Evolutionary conservation across 2,329 filamentous ascomycete genomes (phyloP).

Genomic region (Botrytis aclada): DNA sequence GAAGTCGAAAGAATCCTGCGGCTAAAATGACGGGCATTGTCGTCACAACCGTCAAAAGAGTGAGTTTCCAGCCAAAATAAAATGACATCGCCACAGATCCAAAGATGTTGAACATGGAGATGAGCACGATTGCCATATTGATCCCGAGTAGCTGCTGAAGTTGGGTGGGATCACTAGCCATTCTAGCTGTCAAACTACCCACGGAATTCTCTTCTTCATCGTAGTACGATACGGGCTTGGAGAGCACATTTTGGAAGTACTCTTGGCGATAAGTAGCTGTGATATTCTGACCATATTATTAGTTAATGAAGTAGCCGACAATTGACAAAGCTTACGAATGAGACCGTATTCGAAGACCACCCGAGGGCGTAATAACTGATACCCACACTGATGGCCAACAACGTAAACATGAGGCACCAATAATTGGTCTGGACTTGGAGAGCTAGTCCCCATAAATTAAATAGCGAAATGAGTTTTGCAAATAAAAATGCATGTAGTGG

Average conservation of each 20-base stretch:
- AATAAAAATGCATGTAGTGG: slow-evolving; percentile 40
- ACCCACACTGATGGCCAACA: slow-evolving; percentile 43
- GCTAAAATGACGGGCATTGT: slow-evolving; percentile 49
- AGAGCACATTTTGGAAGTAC: slow-evolving; percentile 46
- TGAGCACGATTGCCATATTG: slow-evolving; percentile 53
- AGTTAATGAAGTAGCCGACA: neutral
- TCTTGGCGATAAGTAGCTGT: slow-evolving; percentile 42
- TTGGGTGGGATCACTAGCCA: slow-evolving; percentile 48
- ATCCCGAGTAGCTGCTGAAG: slow-evolving; percentile 49
- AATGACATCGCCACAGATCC: slow-evolving; percentile 67
- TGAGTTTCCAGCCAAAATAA: slow-evolving; percentile 73
- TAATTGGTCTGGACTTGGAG: slow-evolving; percentile 40
- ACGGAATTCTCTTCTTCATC: slow-evolving; percentile 46
- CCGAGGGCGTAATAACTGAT: slow-evolving; percentile 38
- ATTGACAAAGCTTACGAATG: slow-evolving; percentile 34
- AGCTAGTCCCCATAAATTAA: slow-evolving; percentile 19
- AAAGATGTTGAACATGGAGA: slow-evolving; percentile 64
- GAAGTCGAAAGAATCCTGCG: slow-evolving; percentile 46
- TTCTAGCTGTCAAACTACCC: slow-evolving; percentile 46
- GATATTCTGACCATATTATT: slow-evolving; percentile 31
- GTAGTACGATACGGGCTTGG: slow-evolving; percentile 44
- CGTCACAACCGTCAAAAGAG: slow-evolving; percentile 62
- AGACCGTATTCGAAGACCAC: slow-evolving; percentile 42
- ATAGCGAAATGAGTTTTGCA: slow-evolving; percentile 36
- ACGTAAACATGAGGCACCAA: slow-evolving; percentile 50